Base-by-base conservation (phyloP, 2,329 filamentous ascomycete genomes). In the Colletotrichum tabaci region DNA sequence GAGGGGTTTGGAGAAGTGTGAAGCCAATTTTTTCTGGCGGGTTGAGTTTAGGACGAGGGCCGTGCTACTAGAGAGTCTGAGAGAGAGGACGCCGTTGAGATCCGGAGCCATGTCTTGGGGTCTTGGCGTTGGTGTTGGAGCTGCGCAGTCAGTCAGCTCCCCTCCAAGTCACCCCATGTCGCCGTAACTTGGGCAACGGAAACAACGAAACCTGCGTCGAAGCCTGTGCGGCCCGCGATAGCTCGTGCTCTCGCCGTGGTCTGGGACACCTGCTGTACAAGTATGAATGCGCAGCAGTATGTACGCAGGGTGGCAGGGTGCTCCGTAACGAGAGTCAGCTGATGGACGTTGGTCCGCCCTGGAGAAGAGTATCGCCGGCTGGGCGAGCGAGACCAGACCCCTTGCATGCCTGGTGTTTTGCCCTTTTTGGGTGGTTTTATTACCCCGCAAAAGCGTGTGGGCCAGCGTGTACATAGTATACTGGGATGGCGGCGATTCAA, bases 41-140 rank as follows among this genome's bases (percentile, higher is more conserved):
- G 9, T 64, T 68, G 61, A 18, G 67, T 46, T 53, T 60, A 23
- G 46, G 49, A n/a, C 46, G 50, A 46, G 66, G 53, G 69, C 46
- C 69, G 66, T 72, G 65, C 69, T 63, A 47, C n/a, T 26, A 21
- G 35, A 64, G 30, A 35, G 30, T 35, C 30, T 30, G 30, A 30
- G 8, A 35, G 30, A 35, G 65, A 69, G 12, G 58, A 61, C 69
- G 69, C 69, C 69, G 69, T 72, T 69, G 65, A 50, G 30, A 69
- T 72, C 69, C 65, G 60, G 40, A 69, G 65, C 69, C 69, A 65
- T 72, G 69, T 72, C 58, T 60, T 69, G 69, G 69, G 66, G 58
- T 56, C 69, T 72, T 72, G 69, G 69, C 69, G 66, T 42, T 55
- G 60, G 35, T 46, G 57, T 52, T 40, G 68, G 56, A 67, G 56